phyloP scores from a whole-genome alignment of 352 stramenopile species.

The Hyaloperonospora arabidopsidis region DNA sequence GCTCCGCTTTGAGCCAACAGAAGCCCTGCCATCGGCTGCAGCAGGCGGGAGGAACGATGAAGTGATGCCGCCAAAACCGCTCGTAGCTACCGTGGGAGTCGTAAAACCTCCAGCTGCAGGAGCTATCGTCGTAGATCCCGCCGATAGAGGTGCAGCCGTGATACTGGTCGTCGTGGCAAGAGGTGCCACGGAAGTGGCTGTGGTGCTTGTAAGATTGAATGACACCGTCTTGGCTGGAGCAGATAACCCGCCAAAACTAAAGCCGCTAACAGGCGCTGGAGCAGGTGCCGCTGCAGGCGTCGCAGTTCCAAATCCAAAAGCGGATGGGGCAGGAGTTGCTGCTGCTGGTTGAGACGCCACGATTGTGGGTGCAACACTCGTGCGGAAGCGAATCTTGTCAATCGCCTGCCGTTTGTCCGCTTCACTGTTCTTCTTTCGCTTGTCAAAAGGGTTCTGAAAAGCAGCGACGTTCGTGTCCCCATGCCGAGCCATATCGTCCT shows the following conservation, averaged over 20 bases:
- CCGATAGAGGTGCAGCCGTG: constrained; percentile 15
- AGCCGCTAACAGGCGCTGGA: constrained; percentile 27
- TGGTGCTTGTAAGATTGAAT: constrained; percentile 40
- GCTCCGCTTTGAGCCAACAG: constrained; percentile 29
- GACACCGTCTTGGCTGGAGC: constrained; percentile 52
- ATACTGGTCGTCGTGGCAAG: constrained; percentile 17
- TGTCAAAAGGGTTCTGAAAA: constrained; percentile 73
- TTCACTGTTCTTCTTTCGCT: constrained; percentile 65
- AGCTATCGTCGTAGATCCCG: constrained; percentile 5
- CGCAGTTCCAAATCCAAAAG: constrained; percentile 41
- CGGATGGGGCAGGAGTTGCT: constrained; percentile 19
- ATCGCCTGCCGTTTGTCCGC: constrained; percentile 51
- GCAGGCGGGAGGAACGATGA: constrained; percentile 41
- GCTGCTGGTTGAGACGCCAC: constrained; percentile 23
- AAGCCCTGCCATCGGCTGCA: constrained; percentile 8
- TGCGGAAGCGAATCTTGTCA: constrained; percentile 75
- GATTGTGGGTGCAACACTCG: constrained; percentile 62
- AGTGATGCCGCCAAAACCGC: constrained; percentile 38
- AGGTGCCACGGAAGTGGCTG: constrained; percentile 23
- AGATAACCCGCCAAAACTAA: constrained; percentile 30
- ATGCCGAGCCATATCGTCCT: constrained; percentile 46
- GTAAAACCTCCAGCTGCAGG: constrained; percentile 27
- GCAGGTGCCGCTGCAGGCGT: constrained; percentile 7
- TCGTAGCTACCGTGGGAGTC: constrained; percentile 25
- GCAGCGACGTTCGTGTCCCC: constrained; percentile 49